Percentiles rank a stretch among this genome's conserved stretches.
These are phyloP conservation scores for Cercospora janseana DNA, from an alignment of 2,329 filamentous ascomycete species.

Conservation along the genomic window DNA sequence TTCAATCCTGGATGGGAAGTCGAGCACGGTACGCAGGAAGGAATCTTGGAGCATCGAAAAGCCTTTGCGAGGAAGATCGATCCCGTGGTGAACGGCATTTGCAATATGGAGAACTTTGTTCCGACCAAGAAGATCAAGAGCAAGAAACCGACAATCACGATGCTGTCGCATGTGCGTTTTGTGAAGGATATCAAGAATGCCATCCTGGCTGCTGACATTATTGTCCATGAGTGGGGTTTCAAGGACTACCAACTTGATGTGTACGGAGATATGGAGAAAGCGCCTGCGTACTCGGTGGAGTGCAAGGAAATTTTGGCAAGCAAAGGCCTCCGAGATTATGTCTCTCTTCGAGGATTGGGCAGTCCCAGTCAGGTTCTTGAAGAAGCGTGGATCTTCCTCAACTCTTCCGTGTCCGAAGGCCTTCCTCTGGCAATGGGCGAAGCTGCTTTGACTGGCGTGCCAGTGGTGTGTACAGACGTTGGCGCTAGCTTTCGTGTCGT, in stretches of 20 bases:
- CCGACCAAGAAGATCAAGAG: slow-evolving; percentile 54
- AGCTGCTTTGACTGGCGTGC: slow-evolving; percentile 47
- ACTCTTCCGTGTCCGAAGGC: slow-evolving; percentile 45
- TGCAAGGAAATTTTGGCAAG: slow-evolving; percentile 54
- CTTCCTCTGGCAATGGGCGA: slow-evolving; percentile 48
- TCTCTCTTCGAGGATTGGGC: slow-evolving; percentile 52
- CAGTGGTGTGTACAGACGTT: slow-evolving; percentile 51
- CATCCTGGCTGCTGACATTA: slow-evolving; percentile 58
- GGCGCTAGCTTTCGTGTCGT: slow-evolving; percentile 56
- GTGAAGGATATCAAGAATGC: slow-evolving; percentile 61
- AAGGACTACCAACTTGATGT: slow-evolving; percentile 57
- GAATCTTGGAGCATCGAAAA: slow-evolving; percentile 52
- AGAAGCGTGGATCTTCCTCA: slow-evolving; percentile 55
- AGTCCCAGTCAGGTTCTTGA: slow-evolving; percentile 55
- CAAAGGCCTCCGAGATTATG: slow-evolving; percentile 46
- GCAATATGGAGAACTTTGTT: slow-evolving; percentile 57
- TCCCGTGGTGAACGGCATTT: slow-evolving; percentile 60
- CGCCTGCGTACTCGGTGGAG: slow-evolving; percentile 55
- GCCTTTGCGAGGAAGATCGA: slow-evolving; percentile 56
- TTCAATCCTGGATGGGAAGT: slow-evolving; percentile 60
- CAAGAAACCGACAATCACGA: slow-evolving; percentile 56
- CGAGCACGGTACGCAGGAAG: slow-evolving; percentile 56
- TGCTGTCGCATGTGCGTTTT: slow-evolving; percentile 57
- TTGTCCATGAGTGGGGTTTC: slow-evolving; percentile 61
- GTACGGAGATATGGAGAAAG: slow-evolving; percentile 59